These are phyloP conservation scores for Pisolithus sp. DNA, from an alignment of 768 basidiomycete species.

Conservation along the genomic window DNA sequence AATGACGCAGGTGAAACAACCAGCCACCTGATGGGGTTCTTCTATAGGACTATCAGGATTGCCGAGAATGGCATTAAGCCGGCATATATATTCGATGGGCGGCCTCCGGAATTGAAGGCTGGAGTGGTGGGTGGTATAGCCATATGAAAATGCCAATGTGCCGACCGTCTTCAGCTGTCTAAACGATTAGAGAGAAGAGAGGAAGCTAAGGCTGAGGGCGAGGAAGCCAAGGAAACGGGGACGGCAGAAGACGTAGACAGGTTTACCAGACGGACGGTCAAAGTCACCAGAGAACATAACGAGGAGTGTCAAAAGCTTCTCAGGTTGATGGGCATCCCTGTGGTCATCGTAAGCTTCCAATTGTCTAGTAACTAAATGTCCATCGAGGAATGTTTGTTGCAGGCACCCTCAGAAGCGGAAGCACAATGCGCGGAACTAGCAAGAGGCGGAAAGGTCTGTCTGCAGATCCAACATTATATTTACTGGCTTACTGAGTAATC, in stretches of 20 bases:
- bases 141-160: background rate
- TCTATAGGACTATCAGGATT: constrained; percentile 95
- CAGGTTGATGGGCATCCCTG: constrained; percentile 94
- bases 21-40: constrained; percentile 98
- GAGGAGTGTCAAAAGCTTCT: constrained; percentile 88
- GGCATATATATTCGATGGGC: constrained; percentile 96
- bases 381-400: background rate
- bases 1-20: constrained; percentile 99
- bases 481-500: background rate
- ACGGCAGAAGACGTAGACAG: constrained; percentile 91
- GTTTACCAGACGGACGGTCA: constrained; percentile 84
- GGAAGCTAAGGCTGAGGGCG: constrained; percentile 91
- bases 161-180: constrained; percentile 55
- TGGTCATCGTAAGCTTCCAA: constrained; percentile 64
- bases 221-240: constrained; percentile 94
- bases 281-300: constrained; percentile 93
- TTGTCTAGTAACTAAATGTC: background rate
- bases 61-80: constrained; percentile 99
- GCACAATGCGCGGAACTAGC: constrained; percentile 98
- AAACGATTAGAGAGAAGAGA: constrained; percentile 90
- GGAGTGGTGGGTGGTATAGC: constrained; percentile 69
- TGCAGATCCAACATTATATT: background rate
- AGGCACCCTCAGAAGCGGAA: constrained; percentile 99
- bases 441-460: constrained; percentile 78
- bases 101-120: constrained; percentile 95